phyloP scores from a whole-genome alignment of 164 flowering plant species.

The Cinnamomum micranthum region DNA sequence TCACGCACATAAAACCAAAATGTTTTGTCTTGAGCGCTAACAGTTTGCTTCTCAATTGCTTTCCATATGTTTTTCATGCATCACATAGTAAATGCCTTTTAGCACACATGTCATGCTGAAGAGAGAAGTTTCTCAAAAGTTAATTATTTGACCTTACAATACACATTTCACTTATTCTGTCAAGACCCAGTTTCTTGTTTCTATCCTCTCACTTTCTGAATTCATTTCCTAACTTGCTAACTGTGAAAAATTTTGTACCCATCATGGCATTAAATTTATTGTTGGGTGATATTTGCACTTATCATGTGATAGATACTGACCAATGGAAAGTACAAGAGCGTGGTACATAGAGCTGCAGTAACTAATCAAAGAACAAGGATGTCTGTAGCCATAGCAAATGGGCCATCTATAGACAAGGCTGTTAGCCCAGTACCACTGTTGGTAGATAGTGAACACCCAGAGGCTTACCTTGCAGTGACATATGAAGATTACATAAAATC shows the following conservation, averaged over 20 bases:
- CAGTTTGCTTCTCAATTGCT: not conserved
- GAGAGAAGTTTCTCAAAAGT: not conserved
- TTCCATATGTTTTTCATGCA: not conserved
- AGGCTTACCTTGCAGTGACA: slow-evolving; percentile 34
- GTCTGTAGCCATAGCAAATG: slow-evolving; percentile 38
- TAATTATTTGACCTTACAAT: too few species aligned
- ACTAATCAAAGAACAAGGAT: slow-evolving; percentile 37
- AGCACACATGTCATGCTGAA: not conserved
- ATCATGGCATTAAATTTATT: not conserved
- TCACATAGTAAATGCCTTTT: not conserved
- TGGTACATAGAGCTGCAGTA: slow-evolving; percentile 46
- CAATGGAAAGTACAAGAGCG: slow-evolving; percentile 66
- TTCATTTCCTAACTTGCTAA: not conserved
- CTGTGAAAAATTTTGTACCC: not conserved
- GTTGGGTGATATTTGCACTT: not conserved
- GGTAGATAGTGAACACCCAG: slow-evolving; percentile 23
- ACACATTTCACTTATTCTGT: too few species aligned
- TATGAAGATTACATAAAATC: slow-evolving; percentile 47
- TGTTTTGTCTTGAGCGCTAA: too few species aligned
- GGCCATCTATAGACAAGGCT: slow-evolving; percentile 43
- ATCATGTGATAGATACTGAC: slow-evolving; percentile 41
- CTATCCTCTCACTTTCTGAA: not conserved
- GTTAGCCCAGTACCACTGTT: slow-evolving; percentile 41
- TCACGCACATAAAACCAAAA: too few species aligned
- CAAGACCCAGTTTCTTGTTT: not conserved